These are phyloP conservation scores for Acanthamoeba sp. DNA, from an alignment of 208 protist species.

Conservation along the genomic window DNA sequence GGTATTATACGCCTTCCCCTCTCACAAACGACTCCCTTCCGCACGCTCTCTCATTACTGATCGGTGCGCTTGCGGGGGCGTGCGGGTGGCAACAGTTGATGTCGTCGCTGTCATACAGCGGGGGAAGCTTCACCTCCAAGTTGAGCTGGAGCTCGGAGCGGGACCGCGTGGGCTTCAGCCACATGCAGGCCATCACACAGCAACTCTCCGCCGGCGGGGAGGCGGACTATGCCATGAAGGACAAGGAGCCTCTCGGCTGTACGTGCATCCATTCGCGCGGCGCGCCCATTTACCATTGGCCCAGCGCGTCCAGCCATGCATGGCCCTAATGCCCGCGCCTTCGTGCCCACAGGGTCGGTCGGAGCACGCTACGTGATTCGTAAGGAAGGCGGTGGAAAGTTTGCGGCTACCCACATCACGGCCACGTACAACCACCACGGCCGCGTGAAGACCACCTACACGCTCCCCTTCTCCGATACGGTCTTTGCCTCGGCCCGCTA, in stretches of 20 bases:
- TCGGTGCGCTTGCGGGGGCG: neutral
- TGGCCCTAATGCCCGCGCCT: no score
- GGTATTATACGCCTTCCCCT: neutral
- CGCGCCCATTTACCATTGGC: neutral
- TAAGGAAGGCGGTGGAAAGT: neutral
- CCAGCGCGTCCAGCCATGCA: neutral
- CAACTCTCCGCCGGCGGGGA: neutral
- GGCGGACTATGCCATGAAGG: neutral
- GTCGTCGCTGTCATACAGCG: constrained; percentile 33
- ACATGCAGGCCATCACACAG: neutral
- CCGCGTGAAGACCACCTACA: constrained; percentile 10
- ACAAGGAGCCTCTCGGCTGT: neutral
- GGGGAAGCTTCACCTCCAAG: neutral
- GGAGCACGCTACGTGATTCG: neutral
- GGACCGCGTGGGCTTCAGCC: neutral
- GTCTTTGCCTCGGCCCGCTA: constrained; percentile 33
- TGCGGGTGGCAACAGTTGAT: neutral
- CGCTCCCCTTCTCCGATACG: neutral
- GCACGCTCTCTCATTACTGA: no score
- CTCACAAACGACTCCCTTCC: no score
- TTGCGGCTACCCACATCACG: constrained; percentile 20
- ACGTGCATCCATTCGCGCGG: neutral
- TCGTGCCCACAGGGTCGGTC: neutral
- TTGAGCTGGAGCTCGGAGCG: constrained; percentile 39
- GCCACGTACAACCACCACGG: neutral